A percentile compares a stretch with the other conserved stretches of the same genome.
Evolutionary conservation across 441 rosid genomes (phyloP).

Genomic region (Capsella rubella): DNA sequence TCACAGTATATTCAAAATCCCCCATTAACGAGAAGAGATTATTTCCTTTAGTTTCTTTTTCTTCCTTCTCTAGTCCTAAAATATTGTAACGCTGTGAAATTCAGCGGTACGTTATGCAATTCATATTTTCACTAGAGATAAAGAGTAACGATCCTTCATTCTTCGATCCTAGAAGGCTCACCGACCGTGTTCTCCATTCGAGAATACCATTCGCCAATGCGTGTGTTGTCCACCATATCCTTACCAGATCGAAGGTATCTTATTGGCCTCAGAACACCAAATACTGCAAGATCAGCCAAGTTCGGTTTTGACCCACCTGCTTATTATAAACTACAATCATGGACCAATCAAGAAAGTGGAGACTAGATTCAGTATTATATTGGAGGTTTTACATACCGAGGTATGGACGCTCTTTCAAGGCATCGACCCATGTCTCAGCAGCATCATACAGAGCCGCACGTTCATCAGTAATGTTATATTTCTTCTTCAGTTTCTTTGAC

Average conservation of each 20-base stretch:
- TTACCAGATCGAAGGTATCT: conserved; percentile 77
- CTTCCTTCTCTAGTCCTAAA: conserved; percentile 27
- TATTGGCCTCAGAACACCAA: conserved; percentile 92
- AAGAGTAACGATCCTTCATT: conserved; percentile 33
- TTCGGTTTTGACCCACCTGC: conserved; percentile 87
- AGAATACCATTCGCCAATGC: conserved; percentile 85
- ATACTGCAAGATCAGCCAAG: conserved; percentile 90
- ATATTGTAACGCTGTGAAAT: conserved; percentile 35
- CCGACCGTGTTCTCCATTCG: conserved; percentile 85
- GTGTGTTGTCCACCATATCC: conserved; percentile 92
- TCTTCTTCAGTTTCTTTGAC: conserved; percentile 94
- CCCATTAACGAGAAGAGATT: conserved; percentile 30
- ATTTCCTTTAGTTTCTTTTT: conserved; percentile 10
- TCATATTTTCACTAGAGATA: conserved; percentile 27
- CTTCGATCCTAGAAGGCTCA: conserved; percentile 58
- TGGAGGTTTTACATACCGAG: conserved; percentile 55
- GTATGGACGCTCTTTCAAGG: conserved; percentile 73
- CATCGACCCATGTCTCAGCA: conserved; percentile 93
- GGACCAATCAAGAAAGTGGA: conserved; percentile 16
- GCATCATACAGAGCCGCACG: conserved; percentile 84
- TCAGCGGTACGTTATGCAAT: conserved; percentile 24
- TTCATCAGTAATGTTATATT: conserved; percentile 86
- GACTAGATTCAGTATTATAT: background rate
- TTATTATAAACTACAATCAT: conserved; percentile 6
- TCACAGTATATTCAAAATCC: conserved; percentile 1